Conservation (phyloP, 768 basidiomycete species). For the Mycena venus region DNA sequence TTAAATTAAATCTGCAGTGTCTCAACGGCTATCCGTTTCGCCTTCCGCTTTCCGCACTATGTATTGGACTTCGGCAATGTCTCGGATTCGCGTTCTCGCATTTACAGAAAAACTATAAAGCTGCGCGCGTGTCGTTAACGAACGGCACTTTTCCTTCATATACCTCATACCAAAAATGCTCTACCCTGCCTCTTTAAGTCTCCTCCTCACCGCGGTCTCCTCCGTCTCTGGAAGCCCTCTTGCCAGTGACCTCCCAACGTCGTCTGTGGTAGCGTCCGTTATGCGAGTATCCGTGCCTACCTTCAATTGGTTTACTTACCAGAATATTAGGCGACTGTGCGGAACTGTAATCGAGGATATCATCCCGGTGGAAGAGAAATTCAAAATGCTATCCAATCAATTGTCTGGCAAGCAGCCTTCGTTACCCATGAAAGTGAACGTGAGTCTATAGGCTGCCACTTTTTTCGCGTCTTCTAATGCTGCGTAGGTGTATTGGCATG, state of each 20-base stretch:
- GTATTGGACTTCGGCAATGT: neutral
- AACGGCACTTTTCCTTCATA: neutral
- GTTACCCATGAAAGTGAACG: neutral
- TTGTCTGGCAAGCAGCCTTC: neutral
- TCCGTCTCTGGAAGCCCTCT: constrained; percentile 6
- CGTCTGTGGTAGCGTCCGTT: neutral
- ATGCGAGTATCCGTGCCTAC: too few species aligned
- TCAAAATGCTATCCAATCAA: neutral
- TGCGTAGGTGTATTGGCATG: constrained; percentile 50
- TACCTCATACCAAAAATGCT: constrained; percentile 12
- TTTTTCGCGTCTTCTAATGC: neutral
- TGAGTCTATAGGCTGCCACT: neutral
- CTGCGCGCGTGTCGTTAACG: neutral
- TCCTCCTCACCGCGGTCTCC: neutral
- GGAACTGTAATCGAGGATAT: neutral
- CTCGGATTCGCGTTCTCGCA: neutral
- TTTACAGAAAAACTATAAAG: neutral
- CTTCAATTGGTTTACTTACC: neutral
- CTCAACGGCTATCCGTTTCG: too few species aligned
- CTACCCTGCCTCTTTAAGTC: constrained; percentile 3
- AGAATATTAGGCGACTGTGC: neutral
- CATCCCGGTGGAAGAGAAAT: neutral
- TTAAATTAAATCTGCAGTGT: too few species aligned
- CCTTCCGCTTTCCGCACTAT: too few species aligned
- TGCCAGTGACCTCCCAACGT: neutral